phyloP scores from a whole-genome alignment of 2,329 filamentous ascomycete genomes.

The Didymella glomerata region DNA sequence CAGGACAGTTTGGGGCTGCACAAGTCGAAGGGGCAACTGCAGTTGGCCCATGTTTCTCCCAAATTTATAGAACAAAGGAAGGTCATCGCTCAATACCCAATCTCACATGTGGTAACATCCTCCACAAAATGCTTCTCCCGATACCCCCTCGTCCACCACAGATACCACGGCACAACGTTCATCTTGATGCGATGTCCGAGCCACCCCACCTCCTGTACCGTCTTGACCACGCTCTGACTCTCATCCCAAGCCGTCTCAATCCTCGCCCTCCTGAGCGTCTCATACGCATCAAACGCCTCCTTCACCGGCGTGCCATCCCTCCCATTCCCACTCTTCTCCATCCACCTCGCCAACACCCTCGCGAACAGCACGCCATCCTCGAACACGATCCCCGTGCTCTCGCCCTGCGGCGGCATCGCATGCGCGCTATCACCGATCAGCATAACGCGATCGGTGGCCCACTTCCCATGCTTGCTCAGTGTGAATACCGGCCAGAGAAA shows the following conservation, averaged over 20 bases:
- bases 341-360: conserved; percentile 54
- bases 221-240: conserved; percentile 56
- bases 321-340: conserved; percentile 46
- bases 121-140: conserved; percentile 57
- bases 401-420: conserved; percentile 62
- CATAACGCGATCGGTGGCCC: conserved; percentile 56
- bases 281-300: conserved; percentile 59
- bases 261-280: conserved; percentile 54
- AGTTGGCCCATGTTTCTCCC: background rate
- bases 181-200: conserved; percentile 57
- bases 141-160: conserved; percentile 55
- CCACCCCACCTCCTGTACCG: conserved; percentile 57
- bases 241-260: conserved; percentile 59
- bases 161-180: conserved; percentile 57
- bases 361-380: conserved; percentile 62
- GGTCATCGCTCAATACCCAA: conserved; percentile 10
- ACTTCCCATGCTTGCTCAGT: conserved; percentile 54
- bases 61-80: background rate
- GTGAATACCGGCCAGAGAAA: conserved; percentile 59
- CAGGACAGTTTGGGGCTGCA: background rate
- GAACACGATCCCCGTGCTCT: conserved; percentile 61
- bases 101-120: conserved; percentile 54
- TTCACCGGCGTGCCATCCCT: conserved; percentile 46
- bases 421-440: conserved; percentile 58
- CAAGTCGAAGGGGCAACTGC: background rate